These are phyloP conservation scores for Puccinia horiana DNA, from an alignment of 1,284 basidiomycete genomes.

Conservation along the genomic window DNA sequence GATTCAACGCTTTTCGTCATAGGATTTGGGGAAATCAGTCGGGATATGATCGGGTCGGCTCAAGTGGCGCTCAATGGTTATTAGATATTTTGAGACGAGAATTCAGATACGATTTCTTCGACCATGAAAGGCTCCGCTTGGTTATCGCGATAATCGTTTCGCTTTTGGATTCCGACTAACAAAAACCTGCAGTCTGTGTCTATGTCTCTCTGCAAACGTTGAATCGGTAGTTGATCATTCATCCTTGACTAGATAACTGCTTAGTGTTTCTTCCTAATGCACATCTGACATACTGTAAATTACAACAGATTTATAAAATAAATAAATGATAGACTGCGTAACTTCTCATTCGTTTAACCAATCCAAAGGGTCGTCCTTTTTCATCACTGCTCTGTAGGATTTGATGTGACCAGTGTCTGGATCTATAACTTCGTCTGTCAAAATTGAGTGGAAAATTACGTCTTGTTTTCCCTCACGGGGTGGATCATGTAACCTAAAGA, in stretches of 20 bases:
- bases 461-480: slow-evolving; percentile 15
- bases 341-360: slow-evolving; percentile 29
- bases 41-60: not conserved
- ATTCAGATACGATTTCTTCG: slow-evolving; percentile 21
- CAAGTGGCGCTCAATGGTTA: slow-evolving; percentile 8
- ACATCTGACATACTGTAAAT: not conserved
- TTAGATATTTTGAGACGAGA: slow-evolving; percentile 20
- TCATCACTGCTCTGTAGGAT: slow-evolving; percentile 29
- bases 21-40: slow-evolving; percentile 5
- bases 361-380: slow-evolving; percentile 15
- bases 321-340: not conserved
- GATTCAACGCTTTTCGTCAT: not conserved
- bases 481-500: slow-evolving; percentile 36
- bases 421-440: slow-evolving; percentile 31
- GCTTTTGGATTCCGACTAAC: not conserved
- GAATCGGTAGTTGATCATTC: no score
- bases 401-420: not conserved
- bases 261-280: no score
- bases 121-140: slow-evolving; percentile 3
- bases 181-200: no score
- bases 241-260: no score
- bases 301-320: not conserved
- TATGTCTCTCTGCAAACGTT: no score
- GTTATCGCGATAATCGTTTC: not conserved
- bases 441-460: slow-evolving; percentile 33